Conservation (phyloP, 352 stramenopile genomes). For the Pythium aquatile region DNA sequence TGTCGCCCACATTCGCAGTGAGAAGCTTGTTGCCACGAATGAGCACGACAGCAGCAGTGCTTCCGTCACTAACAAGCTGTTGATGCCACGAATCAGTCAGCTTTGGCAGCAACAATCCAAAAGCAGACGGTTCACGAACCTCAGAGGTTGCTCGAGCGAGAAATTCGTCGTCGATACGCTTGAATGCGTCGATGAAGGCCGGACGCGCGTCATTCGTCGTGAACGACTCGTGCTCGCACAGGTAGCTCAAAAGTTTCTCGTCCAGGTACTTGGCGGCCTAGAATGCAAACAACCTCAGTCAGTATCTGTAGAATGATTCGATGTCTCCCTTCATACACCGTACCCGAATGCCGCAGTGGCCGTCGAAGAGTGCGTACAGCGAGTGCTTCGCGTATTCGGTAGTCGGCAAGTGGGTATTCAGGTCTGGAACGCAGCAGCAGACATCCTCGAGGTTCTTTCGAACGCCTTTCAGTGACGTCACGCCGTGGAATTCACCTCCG, state of each 20-base stretch:
- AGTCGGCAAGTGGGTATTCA: constrained; percentile 50
- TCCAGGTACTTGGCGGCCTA: constrained; percentile 79
- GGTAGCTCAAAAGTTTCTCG: constrained; percentile 62
- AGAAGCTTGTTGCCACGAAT: constrained; percentile 81
- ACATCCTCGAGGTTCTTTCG: constrained; percentile 79
- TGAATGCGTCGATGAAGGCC: constrained; percentile 77
- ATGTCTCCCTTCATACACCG: not conserved
- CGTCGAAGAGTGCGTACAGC: constrained; percentile 84
- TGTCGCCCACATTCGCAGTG: constrained; percentile 88
- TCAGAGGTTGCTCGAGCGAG: constrained; percentile 55
- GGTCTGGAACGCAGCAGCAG: constrained; percentile 74
- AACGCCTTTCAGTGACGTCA: constrained; percentile 80
- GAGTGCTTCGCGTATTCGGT: constrained; percentile 53
- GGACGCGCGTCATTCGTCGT: constrained; percentile 43
- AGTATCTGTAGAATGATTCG: not conserved
- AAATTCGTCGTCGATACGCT: constrained; percentile 78
- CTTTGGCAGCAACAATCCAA: not conserved
- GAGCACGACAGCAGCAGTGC: constrained; percentile 74
- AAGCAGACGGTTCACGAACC: constrained; percentile 25
- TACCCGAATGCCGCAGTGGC: constrained; percentile 78
- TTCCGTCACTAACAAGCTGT: constrained; percentile 68
- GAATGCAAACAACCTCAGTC: not conserved
- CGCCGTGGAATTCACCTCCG: constrained; percentile 65
- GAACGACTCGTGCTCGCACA: constrained; percentile 72
- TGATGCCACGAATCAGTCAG: not conserved